Evolutionary conservation across 2,329 filamentous ascomycete species (phyloP).

Genomic region (Exserohilum rostratum): DNA sequence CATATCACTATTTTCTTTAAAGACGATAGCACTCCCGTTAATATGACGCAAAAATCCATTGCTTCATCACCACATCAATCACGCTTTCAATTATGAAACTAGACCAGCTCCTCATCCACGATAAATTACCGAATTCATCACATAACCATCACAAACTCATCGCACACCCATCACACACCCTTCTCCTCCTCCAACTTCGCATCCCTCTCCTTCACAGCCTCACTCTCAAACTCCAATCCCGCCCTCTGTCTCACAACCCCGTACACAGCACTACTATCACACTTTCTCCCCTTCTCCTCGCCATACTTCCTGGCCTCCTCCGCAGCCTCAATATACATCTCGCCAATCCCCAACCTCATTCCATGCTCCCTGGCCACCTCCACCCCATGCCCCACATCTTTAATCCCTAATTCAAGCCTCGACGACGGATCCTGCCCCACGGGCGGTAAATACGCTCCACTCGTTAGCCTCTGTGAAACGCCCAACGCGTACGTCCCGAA

Average conservation of each 20-base stretch:
- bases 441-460: constrained; percentile 33
- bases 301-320: constrained; percentile 52
- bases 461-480: constrained; percentile 36
- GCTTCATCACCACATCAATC: too few species aligned
- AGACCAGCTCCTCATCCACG: too few species aligned
- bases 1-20: too few species aligned
- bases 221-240: constrained; percentile 54
- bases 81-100: too few species aligned
- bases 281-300: constrained; percentile 39
- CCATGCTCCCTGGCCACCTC: constrained; percentile 51
- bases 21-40: too few species aligned
- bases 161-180: background rate
- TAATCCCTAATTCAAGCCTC: constrained; percentile 58
- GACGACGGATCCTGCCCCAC: constrained; percentile 52
- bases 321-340: constrained; percentile 54
- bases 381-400: constrained; percentile 60
- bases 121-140: too few species aligned
- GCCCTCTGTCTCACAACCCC: constrained; percentile 54
- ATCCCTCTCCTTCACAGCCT: constrained; percentile 37
- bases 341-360: constrained; percentile 50
- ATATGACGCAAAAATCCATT: too few species aligned
- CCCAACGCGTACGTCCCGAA: constrained; percentile 36
- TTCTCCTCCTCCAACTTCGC: background rate
- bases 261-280: constrained; percentile 61
- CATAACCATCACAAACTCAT: too few species aligned